These are phyloP conservation scores for Leptosphaerulina australis DNA, from an alignment of 2,329 filamentous ascomycete genomes.

Conservation along the genomic window DNA sequence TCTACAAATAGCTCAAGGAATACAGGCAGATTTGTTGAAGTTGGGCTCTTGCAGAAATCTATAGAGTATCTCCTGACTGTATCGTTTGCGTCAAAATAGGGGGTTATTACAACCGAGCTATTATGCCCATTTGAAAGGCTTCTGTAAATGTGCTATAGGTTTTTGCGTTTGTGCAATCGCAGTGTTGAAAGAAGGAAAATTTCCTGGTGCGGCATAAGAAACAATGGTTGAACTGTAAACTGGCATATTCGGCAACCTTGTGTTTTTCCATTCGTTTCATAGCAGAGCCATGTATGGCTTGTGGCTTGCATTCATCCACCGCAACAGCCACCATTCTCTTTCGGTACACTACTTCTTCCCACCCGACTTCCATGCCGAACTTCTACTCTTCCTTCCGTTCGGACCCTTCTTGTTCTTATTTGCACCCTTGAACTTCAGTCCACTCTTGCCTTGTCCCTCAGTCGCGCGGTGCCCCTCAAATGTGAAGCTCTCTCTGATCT, in stretches of 20 bases:
- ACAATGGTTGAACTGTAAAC: background rate
- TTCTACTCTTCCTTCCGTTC: constrained; percentile 52
- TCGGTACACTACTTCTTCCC: constrained; percentile 13
- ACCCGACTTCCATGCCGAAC: constrained; percentile 53
- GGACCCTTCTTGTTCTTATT: constrained; percentile 57
- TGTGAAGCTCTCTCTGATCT: constrained; percentile 72
- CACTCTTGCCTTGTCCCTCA: constrained; percentile 67
- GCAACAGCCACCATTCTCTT: background rate
- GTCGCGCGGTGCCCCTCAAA: constrained; percentile 82
- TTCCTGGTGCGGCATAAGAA: too few relatives aligned
- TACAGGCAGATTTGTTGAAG: too few relatives aligned
- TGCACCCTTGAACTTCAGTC: constrained; percentile 62
- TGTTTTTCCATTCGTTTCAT: background rate
- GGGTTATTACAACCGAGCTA: too few relatives aligned
- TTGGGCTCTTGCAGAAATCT: too few relatives aligned
- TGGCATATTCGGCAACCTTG: background rate
- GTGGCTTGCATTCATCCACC: background rate
- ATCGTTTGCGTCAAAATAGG: too few relatives aligned
- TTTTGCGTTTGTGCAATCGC: too few relatives aligned
- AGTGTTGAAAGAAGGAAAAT: too few relatives aligned
- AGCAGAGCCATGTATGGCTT: background rate
- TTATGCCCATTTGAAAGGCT: too few relatives aligned
- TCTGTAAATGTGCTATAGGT: too few relatives aligned
- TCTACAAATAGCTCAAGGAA: too few relatives aligned
- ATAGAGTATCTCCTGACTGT: too few relatives aligned